Evolutionary conservation across 2,329 filamentous ascomycete genomes (phyloP), one percentile per base, ranked within the genome.

Genomic region (Rhinocladiella mackenziei): DNA sequence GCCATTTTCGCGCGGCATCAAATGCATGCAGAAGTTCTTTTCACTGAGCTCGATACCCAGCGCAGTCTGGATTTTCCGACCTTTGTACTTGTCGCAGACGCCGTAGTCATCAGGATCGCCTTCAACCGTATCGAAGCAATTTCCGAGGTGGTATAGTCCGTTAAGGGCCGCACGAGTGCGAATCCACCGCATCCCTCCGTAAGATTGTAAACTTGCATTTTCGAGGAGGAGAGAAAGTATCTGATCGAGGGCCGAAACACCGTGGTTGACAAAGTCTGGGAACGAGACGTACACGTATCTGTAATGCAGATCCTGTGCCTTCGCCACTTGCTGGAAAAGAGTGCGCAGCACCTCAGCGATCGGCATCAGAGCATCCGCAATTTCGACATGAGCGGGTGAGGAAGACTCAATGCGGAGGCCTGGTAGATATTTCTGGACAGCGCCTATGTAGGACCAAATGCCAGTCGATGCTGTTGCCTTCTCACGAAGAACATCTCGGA

Each of bases 1-100:
- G 13, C 32, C 32, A 5, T 35, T 18, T 13, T 35, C n/a, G 11
- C 32, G 32, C 15, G 18, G 20, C 32, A 35, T 35, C 19, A 18
- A 18, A 4, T 22, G 15, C 6, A 35, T 14, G 14, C 32, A 14
- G 19, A 35, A 35, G 17, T 35, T 18, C 13, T 19, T 22, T 18
- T 14, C 14, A 18, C 20, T 18, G 20, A 35, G 32, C 19, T 35
- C 15, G 32, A 35, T 35, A 19, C 14, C 19, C 15, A 35, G 32
- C n/a, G 20, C 18, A 15, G 32, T 18, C 15, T 35, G 32, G 32
- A 35, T 22, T 14, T 13, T 14, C 15, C 32, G 32, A 22, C 32
- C 32, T 14, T 35, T 35, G n/a, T 35, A 35, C 32, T 35, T 35
- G 15, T 35, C 32, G 32, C 32, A 35, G 32, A 35, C 20, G 18